Percentiles rank a stretch among this genome's conserved stretches.
Conservation (phyloP, 2,329 filamentous ascomycete species). For the Balansia obtecta region DNA sequence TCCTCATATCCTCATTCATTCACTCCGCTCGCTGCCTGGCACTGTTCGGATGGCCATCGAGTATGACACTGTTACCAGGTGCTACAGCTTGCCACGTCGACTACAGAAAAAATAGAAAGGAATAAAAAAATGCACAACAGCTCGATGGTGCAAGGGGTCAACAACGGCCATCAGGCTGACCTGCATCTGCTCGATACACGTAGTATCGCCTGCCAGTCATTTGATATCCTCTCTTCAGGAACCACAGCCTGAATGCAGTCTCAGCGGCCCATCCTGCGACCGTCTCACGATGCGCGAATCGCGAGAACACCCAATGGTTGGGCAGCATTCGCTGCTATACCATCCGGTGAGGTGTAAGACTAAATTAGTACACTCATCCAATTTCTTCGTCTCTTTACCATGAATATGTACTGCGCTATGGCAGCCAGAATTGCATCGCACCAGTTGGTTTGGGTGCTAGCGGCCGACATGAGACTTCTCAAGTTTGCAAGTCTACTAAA, state of each 20-base stretch:
- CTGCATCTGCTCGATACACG: background rate
- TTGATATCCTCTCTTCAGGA: constrained; percentile 3
- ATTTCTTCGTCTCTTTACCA: background rate
- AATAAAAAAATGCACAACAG: background rate
- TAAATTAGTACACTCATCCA: background rate
- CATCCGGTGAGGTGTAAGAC: background rate
- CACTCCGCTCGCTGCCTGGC: no score
- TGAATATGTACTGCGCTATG: background rate
- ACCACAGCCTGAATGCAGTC: constrained; percentile 6
- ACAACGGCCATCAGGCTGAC: background rate
- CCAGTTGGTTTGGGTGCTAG: background rate
- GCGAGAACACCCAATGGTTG: constrained; percentile 5
- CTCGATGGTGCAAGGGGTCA: background rate
- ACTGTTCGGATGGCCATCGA: no score
- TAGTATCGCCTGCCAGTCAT: background rate
- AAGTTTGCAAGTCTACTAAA: no score
- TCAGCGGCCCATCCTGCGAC: constrained; percentile 4
- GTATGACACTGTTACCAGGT: no score
- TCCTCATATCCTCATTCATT: no score
- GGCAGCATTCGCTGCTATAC: constrained; percentile 5
- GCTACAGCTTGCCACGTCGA: no score
- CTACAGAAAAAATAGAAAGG: background rate
- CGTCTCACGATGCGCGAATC: constrained; percentile 6
- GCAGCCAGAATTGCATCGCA: background rate
- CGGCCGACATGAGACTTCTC: background rate